Conservation (phyloP, 352 stramenopile species). For the Pythium insidiosum region DNA sequence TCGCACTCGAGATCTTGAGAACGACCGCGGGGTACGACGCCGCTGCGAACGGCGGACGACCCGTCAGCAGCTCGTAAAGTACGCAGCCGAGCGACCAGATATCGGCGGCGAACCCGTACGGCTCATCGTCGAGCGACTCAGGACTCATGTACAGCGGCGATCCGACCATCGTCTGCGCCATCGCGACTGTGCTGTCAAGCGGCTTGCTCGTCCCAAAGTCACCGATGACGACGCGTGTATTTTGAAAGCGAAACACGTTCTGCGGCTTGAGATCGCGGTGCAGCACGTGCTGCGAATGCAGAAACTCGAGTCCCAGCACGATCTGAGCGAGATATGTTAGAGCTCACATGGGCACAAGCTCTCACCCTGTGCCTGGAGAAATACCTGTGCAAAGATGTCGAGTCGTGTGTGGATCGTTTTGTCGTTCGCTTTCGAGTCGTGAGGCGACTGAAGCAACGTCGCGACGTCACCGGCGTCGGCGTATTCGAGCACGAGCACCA, state of each 20-base stretch:
- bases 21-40: constrained; percentile 39
- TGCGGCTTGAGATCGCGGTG: constrained; percentile 86
- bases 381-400: constrained; percentile 30
- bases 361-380: too few species aligned
- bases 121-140: constrained; percentile 46
- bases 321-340: constrained; percentile 32
- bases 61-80: constrained; percentile 56
- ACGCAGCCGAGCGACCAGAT: constrained; percentile 82
- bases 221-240: constrained; percentile 76
- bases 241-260: constrained; percentile 75
- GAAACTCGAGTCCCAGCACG: constrained; percentile 74
- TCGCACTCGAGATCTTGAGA: constrained; percentile 29
- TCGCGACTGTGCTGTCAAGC: constrained; percentile 16
- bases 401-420: constrained; percentile 12
- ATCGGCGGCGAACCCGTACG: constrained; percentile 52
- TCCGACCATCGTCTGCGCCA: constrained; percentile 44
- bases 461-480: constrained; percentile 58
- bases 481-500: constrained; percentile 65
- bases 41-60: constrained; percentile 50
- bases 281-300: constrained; percentile 45
- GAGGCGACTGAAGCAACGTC: constrained; percentile 20
- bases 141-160: constrained; percentile 77
- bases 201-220: constrained; percentile 65
- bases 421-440: too few species aligned
- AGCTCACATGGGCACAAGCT: not conserved